Base-by-base conservation (phyloP, 306 rosid genomes). In the Sicyos edulis region DNA sequence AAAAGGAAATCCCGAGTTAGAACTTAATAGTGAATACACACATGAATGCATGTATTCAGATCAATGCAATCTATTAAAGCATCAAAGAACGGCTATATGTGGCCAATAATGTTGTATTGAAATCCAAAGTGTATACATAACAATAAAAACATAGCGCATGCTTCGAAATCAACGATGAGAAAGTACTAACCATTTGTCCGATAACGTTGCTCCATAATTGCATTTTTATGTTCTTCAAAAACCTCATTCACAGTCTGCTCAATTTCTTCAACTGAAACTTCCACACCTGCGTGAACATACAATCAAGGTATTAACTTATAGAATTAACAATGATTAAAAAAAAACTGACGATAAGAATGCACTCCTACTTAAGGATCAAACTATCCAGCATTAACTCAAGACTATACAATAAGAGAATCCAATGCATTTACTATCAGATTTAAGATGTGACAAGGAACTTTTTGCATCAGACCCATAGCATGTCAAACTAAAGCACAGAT, bases 211-310 rank as follows among this genome's bases (percentile, higher is more conserved):
- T 88, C 92, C 83, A 92, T 29, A 73, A 92, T 88, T 40, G 81
- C 77, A 68, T 77, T 72, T 84, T 87, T 87, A 75, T 83, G 85
- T 85, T 83, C 89, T 86, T 87, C 96, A 73, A 90, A 80, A 76
- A 90, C 91, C 72, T 84, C 85, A 74, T 84, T 77, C 44, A 90
- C 90, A 77, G 88, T 56, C 7, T 76, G 81, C 54, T 78, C 74
- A 73, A 88, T 88, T 82, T 92, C 96, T 75, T 84, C 96, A 26
- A 19, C 77, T 8, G 96, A 88, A 79, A 92, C 96, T 82, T 90
- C 96, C 44, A 92, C 81, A 40, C 98, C 98, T 92, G 83, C 73
- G 54, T 78, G 52, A 8, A 55, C 22, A 69, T 74, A 50, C n/a
- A 50, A 34, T 70, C 62, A 51, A 8, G 44, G 19, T 52, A 52